Conservation (phyloP, 2,329 filamentous ascomycete species). For the Aspergillus costaricaensis region DNA sequence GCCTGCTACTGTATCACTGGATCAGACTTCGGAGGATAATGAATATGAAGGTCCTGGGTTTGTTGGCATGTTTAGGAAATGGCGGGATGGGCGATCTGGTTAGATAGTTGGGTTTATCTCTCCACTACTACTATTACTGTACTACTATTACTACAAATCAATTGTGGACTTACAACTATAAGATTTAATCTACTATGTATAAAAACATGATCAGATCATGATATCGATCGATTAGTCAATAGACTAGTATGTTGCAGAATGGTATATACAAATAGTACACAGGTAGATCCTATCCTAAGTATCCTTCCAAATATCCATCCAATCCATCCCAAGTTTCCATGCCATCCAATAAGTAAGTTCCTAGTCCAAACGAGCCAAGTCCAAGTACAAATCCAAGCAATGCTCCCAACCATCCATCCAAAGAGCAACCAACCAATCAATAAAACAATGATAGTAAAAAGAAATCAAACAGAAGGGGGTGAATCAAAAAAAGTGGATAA, state of each 20-base stretch:
- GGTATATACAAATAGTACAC: conserved; percentile 16
- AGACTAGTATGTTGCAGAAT: neutral
- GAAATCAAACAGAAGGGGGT: neutral
- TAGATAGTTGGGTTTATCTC: neutral
- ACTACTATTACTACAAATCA: too few species aligned
- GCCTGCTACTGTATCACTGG: neutral
- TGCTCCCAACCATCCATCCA: neutral
- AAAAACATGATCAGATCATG: neutral
- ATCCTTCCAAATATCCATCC: conserved; percentile 8
- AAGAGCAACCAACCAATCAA: neutral
- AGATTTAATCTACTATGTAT: neutral
- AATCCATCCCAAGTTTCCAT: neutral
- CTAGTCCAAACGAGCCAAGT: conserved; percentile 4
- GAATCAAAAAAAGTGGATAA: neutral
- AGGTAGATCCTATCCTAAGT: neutral
- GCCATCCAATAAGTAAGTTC: neutral
- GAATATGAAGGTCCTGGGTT: conserved; percentile 14
- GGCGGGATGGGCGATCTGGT: conserved; percentile 1
- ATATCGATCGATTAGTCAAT: neutral
- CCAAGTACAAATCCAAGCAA: neutral
- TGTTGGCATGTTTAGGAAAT: conserved; percentile 14
- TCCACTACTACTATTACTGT: too few species aligned
- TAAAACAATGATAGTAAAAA: neutral
- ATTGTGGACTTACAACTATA: too few species aligned
- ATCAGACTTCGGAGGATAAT: neutral